These are phyloP conservation scores for Eutrema salsugineum DNA, from an alignment of 441 rosid species.

Conservation along the genomic window DNA sequence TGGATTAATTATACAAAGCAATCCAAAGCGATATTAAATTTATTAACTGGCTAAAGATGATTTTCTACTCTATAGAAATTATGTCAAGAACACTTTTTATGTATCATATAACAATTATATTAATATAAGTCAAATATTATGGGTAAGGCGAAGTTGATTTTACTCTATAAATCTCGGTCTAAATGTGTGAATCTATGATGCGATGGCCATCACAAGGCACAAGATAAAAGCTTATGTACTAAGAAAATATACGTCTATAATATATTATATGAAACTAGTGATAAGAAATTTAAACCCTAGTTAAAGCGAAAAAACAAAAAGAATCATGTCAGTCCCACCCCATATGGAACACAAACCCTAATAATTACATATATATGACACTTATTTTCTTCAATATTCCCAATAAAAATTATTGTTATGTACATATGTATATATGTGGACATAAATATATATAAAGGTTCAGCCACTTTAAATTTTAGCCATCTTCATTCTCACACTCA, in stretches of 20 bases:
- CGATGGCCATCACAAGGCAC: conserved; percentile 1
- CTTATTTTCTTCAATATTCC: conserved; percentile 10
- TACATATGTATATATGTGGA: neutral
- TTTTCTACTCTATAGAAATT: neutral
- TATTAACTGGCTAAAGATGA: neutral
- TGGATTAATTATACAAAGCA: no score
- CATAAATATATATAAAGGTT: conserved; percentile 34
- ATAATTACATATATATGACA: conserved; percentile 26
- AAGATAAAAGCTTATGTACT: neutral
- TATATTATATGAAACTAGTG: neutral
- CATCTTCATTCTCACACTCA: conserved; percentile 35
- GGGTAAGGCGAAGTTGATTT: neutral
- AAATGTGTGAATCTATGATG: conserved; percentile 1
- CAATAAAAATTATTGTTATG: conserved; percentile 1
- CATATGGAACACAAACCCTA: conserved; percentile 33
- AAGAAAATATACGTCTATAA: conserved; percentile 13
- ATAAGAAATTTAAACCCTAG: conserved; percentile 25
- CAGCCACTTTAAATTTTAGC: conserved; percentile 20
- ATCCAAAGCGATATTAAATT: conserved; percentile 2
- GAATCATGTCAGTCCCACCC: conserved; percentile 32
- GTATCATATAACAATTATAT: neutral
- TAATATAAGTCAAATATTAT: neutral
- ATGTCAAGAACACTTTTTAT: neutral
- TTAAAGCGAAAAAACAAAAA: conserved; percentile 33
- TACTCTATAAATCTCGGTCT: neutral